These are phyloP conservation scores for Arctium minus DNA, from an alignment of 129 eudicot genomes.

Conservation along the genomic window DNA sequence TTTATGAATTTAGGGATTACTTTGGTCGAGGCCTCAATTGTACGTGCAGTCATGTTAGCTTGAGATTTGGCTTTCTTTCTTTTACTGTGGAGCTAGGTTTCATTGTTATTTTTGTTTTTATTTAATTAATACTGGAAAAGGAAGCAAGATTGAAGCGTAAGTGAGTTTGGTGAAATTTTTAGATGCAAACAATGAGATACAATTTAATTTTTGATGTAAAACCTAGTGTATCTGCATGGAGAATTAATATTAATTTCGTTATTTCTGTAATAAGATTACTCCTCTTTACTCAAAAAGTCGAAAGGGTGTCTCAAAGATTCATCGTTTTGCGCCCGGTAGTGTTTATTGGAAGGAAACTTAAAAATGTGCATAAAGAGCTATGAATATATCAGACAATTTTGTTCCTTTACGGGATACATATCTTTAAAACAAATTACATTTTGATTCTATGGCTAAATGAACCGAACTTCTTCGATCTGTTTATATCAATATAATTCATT, in stretches of 20 bases:
- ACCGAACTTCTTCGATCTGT: neutral
- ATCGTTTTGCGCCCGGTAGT: neutral
- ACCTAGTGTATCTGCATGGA: neutral
- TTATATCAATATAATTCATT: neutral
- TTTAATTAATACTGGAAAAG: neutral
- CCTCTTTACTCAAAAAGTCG: neutral
- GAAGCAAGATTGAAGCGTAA: neutral
- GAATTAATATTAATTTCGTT: neutral
- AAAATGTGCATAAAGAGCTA: neutral
- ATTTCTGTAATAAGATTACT: neutral
- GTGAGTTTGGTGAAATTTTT: neutral
- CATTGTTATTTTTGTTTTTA: neutral
- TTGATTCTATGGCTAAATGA: neutral
- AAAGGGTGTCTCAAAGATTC: neutral
- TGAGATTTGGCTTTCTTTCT: neutral
- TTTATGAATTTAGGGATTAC: slow-evolving; percentile 3
- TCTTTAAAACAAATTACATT: neutral
- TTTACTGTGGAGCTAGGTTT: neutral
- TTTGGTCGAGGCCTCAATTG: neutral
- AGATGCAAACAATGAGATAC: neutral
- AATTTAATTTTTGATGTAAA: neutral
- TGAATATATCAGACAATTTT: neutral
- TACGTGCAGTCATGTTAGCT: neutral
- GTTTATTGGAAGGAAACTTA: neutral
- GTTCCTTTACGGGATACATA: neutral